These are phyloP conservation scores for Yamadazyma friedrichii DNA, from an alignment of 1,139 yeast genomes.

Conservation along the genomic window DNA sequence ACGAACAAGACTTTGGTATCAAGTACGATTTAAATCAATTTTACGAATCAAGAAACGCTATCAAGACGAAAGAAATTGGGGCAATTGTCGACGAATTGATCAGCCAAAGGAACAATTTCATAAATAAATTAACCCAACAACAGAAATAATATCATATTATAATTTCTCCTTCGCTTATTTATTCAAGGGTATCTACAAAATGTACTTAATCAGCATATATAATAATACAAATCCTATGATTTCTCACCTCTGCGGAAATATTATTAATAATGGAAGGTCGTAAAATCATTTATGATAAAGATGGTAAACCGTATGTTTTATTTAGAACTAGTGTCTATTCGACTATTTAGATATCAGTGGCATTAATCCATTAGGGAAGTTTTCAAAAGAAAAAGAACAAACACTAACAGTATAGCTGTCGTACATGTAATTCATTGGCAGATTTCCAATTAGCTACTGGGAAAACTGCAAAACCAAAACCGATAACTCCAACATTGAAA, in stretches of 20 bases:
- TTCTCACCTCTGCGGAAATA: neutral
- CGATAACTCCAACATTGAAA: neutral
- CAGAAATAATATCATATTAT: too few species aligned
- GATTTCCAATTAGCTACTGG: slow-evolving; percentile 70
- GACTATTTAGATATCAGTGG: neutral
- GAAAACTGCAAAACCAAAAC: slow-evolving; percentile 14
- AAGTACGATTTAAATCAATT: slow-evolving; percentile 66
- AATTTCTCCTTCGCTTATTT: too few species aligned
- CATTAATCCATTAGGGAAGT: too few species aligned
- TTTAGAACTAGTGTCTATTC: slow-evolving; percentile 6
- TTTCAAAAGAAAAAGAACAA: too few species aligned
- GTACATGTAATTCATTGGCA: slow-evolving; percentile 73
- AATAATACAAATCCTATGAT: too few species aligned
- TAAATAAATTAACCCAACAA: slow-evolving; percentile 4
- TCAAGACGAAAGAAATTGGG: slow-evolving; percentile 72
- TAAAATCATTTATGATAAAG: slow-evolving; percentile 73
- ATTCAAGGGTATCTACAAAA: too few species aligned
- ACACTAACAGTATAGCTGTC: slow-evolving; percentile 52
- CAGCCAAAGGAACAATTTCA: slow-evolving; percentile 45
- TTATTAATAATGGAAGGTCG: slow-evolving; percentile 42
- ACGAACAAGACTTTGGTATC: slow-evolving; percentile 65
- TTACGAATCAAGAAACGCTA: slow-evolving; percentile 57
- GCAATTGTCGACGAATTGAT: slow-evolving; percentile 69
- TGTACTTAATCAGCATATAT: neutral
- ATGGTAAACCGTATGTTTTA: slow-evolving; percentile 80